Evolutionary conservation across 768 basidiomycete genomes (phyloP).

Genomic region (Hypholoma sublateritium): DNA sequence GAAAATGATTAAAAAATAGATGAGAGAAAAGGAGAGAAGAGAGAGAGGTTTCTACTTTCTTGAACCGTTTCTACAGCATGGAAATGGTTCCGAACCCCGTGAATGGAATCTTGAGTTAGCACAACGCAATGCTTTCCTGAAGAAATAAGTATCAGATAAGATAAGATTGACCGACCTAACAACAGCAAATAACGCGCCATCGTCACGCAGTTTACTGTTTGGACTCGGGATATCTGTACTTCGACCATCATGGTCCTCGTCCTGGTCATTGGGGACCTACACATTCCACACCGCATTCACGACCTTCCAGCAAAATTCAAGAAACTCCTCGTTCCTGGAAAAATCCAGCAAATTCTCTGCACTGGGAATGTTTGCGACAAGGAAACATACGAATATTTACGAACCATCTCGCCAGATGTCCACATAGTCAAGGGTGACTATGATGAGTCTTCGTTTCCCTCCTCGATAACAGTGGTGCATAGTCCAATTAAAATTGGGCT

Average conservation of each 20-base stretch:
- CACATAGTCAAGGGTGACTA: conserved; percentile 92
- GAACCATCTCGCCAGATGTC: conserved; percentile 92
- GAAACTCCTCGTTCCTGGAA: conserved; percentile 92
- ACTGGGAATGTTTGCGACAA: conserved; percentile 98
- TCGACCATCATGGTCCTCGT: conserved; percentile 77
- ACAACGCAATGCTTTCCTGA: too few relatives aligned
- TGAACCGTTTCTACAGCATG: too few relatives aligned
- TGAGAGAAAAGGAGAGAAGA: too few relatives aligned
- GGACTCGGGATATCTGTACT: not conserved
- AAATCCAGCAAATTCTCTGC: conserved; percentile 96
- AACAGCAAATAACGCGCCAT: not conserved
- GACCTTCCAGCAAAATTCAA: conserved; percentile 97
- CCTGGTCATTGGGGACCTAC: conserved; percentile 94
- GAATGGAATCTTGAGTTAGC: too few relatives aligned
- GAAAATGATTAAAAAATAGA: too few relatives aligned
- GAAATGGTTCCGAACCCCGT: too few relatives aligned
- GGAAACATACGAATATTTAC: conserved; percentile 95
- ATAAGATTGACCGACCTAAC: not conserved
- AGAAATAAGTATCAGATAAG: conserved; percentile 8
- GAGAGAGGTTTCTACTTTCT: too few relatives aligned
- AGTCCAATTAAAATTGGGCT: conserved; percentile 88
- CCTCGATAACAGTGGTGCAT: conserved; percentile 79
- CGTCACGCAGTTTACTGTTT: not conserved
- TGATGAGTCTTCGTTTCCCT: conserved; percentile 84
- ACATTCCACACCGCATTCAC: conserved; percentile 88